Evolutionary conservation across 768 basidiomycete genomes (phyloP), one percentile per base, ranked within the genome.

Genomic region (Lanmaoa pseudosensibilis): DNA sequence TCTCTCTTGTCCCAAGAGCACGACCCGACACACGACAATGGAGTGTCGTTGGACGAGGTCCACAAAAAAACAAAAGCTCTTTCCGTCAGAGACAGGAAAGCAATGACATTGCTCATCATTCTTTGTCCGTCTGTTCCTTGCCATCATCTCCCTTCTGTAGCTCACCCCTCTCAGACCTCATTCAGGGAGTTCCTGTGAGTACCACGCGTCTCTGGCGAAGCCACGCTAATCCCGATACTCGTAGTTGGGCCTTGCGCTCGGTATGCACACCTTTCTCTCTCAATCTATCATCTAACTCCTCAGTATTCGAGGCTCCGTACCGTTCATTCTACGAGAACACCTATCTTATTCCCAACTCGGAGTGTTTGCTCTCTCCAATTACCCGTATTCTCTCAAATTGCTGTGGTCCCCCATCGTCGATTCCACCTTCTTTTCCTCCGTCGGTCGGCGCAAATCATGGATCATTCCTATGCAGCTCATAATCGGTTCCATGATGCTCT

Each of bases 381-480:
- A 95, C 74, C 94, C 94, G 5, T 99, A 98, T 77, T 97, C 94
- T 21, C 84, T 99, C 66, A 99, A 99, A 75, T 74, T 99, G 58
- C 73, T 98, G 61, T 98, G 96, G 95, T 96, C 94, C 8, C 97
- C 97, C 50, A 88, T 99, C 58, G 93, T 99, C 52, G 97, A 99
- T 68, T 91, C 96, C 2, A 77, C 89, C 60, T 99, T 89, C 72
- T 78, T 88, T 65, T 75, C 84, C 37, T 87, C 84, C 40, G 62
- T 95, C 59, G 97, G 97, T n/a, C 87, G 97, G 48, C 81, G 97
- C 60, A 99, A 98, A 73, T 94, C 92, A 58, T 99, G 97, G 97
- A 98, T 99, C 63, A 88, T 98, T 59, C 97, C 97, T 43, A 97
- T 99, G 81, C 97, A 99, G 71, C 70, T 87, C 33, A 84, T 94